phyloP scores from a whole-genome alignment of 2,329 filamentous ascomycete species.

The Neofusicoccum cordaticola region DNA sequence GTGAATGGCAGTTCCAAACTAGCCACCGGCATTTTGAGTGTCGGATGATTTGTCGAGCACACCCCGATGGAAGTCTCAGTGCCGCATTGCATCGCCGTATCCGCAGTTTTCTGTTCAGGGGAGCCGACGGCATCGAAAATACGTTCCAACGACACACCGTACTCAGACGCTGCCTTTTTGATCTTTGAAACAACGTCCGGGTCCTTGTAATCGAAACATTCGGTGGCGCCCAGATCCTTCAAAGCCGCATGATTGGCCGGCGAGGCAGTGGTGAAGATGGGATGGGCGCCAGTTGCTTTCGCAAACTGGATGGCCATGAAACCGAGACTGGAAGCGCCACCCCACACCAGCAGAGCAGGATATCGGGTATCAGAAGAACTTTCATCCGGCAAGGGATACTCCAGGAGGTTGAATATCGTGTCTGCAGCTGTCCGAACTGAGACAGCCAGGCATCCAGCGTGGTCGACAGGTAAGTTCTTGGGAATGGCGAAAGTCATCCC shows the following conservation, averaged over 20 bases:
- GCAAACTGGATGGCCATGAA: slow-evolving; percentile 16
- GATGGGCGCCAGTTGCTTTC: slow-evolving; percentile 8
- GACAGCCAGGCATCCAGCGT: slow-evolving; percentile 55
- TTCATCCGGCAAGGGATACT: slow-evolving; percentile 48
- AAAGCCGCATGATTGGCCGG: slow-evolving; percentile 14
- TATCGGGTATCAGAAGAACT: slow-evolving; percentile 34
- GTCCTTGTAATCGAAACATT: slow-evolving; percentile 18
- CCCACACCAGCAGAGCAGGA: slow-evolving; percentile 18
- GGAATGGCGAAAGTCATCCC: slow-evolving; percentile 46
- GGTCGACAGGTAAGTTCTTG: slow-evolving; percentile 38
- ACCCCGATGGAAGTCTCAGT: not conserved
- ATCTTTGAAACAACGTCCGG: slow-evolving; percentile 13
- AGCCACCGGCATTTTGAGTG: not conserved
- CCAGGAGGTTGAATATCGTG: slow-evolving; percentile 51
- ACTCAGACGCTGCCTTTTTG: slow-evolving; percentile 1
- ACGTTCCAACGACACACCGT: not conserved
- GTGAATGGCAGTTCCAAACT: not conserved
- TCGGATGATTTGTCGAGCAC: not conserved
- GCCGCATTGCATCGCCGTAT: not conserved
- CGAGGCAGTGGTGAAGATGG: slow-evolving; percentile 19
- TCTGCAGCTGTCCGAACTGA: slow-evolving; percentile 61
- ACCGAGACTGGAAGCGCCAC: slow-evolving; percentile 17
- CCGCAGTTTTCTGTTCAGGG: not conserved
- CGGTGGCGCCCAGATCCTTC: slow-evolving; percentile 15
- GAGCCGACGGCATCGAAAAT: not conserved